A percentile compares a stretch with the other conserved stretches of the same genome.
These are phyloP conservation scores for Mycena sp. DNA, from an alignment of 1,284 basidiomycete genomes.

Conservation along the genomic window DNA sequence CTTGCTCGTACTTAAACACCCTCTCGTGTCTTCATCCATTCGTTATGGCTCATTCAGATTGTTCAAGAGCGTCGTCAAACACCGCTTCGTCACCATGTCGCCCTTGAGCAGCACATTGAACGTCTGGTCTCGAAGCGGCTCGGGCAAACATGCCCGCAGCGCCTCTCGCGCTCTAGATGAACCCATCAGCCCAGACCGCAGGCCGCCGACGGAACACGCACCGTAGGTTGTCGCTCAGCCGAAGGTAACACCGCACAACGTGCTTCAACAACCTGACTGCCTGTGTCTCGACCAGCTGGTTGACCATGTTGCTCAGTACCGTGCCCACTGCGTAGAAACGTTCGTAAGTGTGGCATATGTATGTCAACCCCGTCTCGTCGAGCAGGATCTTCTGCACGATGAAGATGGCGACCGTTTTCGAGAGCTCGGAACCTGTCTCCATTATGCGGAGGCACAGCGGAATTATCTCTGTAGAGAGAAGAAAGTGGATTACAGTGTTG, in stretches of 20 bases:
- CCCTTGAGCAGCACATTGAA: conserved; percentile 94
- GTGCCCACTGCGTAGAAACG: conserved; percentile 99
- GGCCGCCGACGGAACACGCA: conserved; percentile 47
- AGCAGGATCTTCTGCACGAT: conserved; percentile 99
- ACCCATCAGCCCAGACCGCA: background rate
- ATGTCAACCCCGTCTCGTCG: conserved; percentile 97
- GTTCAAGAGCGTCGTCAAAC: conserved; percentile 93
- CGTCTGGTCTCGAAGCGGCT: conserved; percentile 94
- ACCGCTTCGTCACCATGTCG: conserved; percentile 96
- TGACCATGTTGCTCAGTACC: conserved; percentile 99
- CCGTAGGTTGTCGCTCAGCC: conserved; percentile 96
- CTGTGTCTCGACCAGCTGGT: conserved; percentile 95
- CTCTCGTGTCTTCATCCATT: no score
- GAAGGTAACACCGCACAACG: conserved; percentile 96
- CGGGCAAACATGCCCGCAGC: conserved; percentile 95
- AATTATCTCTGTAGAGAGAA: conserved; percentile 99
- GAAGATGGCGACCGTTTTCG: conserved; percentile 99
- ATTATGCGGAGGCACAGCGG: conserved; percentile 99
- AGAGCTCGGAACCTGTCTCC: conserved; percentile 99
- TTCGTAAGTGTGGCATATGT: conserved; percentile 99
- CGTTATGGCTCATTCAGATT: conserved; percentile 82
- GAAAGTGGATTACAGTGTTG: conserved; percentile 98
- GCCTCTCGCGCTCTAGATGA: conserved; percentile 89
- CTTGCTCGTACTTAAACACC: no score
- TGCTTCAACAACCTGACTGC: conserved; percentile 97